Evolutionary conservation across 371 early-diverging fungal species (phyloP), one percentile per base, ranked within the genome.

Genomic region (Apophysomyces ossiformis): DNA sequence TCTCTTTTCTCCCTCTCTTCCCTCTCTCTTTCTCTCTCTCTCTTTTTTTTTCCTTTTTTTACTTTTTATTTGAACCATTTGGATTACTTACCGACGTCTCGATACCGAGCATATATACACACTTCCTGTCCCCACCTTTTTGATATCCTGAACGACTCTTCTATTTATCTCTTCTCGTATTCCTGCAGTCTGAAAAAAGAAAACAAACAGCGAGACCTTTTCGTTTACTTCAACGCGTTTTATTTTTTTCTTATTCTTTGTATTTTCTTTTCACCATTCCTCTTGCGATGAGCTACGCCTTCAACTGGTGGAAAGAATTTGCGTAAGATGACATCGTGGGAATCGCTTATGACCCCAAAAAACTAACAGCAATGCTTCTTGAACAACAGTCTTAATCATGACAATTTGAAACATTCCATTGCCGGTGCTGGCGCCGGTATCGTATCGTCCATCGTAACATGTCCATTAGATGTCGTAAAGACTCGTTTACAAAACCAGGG

Each of bases 391-490:
- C 76, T 72, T 67, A 70, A 61, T 60, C 80, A 83, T 70, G 89
- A 89, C 69, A 87, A 86, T 72, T 38, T 87, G 41, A 93, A 90
- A 69, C 89, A 91, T 69, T 86, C 91, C n/a, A 81, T 93, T 63
- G 92, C 93, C 61, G 94, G 94, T 63, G 92, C 93, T 21, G 90
- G 90, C 57, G 93, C 95, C 37, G 96, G 95, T 50, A 82, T 87
- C 62, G 89, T 92, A 21, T 89, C 95, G 18, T 88, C 95, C 5
- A 81, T 95, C 16, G 86, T 94, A 13, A 93, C 95, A 11, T 92
- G 93, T 72, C 99, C 99, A 6, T 81, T 98, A 35, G 99, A 98
- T 78, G 96, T 98, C 15, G 92, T 94, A 47, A 98, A 98, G 71
- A 93, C 96, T 13, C 85, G 97, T 37, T 82, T 97, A 62, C 99